These are phyloP conservation scores for Hirschioporus abietinus DNA, from an alignment of 768 basidiomycete species.

Conservation along the genomic window DNA sequence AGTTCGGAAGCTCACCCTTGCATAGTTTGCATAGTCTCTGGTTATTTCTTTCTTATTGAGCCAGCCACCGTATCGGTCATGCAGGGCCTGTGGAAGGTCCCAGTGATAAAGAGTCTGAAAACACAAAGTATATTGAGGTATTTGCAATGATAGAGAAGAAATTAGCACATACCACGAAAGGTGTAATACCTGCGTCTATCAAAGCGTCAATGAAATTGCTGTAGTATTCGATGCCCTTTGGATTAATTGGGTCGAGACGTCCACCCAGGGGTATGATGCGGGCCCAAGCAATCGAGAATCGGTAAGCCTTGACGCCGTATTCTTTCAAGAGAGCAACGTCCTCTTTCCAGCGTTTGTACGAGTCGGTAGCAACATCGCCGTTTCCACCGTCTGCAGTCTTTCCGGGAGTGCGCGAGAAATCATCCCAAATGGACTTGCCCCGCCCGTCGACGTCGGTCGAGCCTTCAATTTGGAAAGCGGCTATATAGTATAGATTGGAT, in stretches of 20 bases:
- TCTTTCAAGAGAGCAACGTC: conserved; percentile 56
- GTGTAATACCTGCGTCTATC: conserved; percentile 55
- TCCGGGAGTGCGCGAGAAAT: conserved; percentile 57
- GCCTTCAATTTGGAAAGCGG: conserved; percentile 73
- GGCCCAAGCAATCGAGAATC: conserved; percentile 75
- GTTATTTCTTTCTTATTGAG: conserved; percentile 65
- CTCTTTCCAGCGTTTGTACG: conserved; percentile 62
- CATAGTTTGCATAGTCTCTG: conserved; percentile 59
- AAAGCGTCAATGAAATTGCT: conserved; percentile 65
- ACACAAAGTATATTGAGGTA: neutral
- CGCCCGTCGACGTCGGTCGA: conserved; percentile 54
- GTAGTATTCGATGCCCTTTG: conserved; percentile 65
- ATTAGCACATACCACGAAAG: conserved; percentile 51
- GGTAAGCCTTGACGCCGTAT: conserved; percentile 68
- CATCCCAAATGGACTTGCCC: conserved; percentile 72
- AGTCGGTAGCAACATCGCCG: conserved; percentile 69
- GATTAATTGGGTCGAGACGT: conserved; percentile 66
- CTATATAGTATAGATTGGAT: conserved; percentile 25
- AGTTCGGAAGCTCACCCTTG: conserved; percentile 34
- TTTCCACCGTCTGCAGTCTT: conserved; percentile 64
- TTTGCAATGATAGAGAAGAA: neutral
- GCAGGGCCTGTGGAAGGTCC: conserved; percentile 73
- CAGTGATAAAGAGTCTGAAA: conserved; percentile 67
- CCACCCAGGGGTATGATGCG: conserved; percentile 72
- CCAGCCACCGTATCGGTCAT: conserved; percentile 74